Evolutionary conservation across 2,329 filamentous ascomycete genomes (phyloP).

Genomic region (Fusarium oligoseptatum): DNA sequence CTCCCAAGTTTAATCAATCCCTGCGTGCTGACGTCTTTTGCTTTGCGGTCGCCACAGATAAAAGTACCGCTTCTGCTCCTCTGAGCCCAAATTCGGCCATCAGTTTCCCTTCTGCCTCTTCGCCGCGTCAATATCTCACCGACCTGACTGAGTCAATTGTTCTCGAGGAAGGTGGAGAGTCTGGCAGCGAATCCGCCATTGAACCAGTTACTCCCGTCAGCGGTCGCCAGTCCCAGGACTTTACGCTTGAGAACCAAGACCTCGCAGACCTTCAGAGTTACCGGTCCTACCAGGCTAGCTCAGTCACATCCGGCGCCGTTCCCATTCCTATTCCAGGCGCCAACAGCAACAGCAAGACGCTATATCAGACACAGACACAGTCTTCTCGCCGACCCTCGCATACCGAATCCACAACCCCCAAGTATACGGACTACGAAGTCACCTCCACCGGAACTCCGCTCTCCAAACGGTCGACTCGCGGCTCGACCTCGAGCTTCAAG

Average conservation of each 20-base stretch:
- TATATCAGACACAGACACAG: constrained; percentile 36
- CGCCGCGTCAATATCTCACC: constrained; percentile 62
- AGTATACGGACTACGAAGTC: constrained; percentile 42
- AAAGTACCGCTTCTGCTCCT: constrained; percentile 43
- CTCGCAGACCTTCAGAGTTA: constrained; percentile 49
- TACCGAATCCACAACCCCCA: constrained; percentile 40
- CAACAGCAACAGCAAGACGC: constrained; percentile 26
- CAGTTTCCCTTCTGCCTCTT: constrained; percentile 53
- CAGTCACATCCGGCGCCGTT: constrained; percentile 38
- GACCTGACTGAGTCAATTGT: constrained; percentile 65
- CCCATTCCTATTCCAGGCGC: constrained; percentile 38
- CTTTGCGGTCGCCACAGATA: constrained; percentile 42
- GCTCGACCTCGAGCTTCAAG: constrained; percentile 60
- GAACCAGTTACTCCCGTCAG: constrained; percentile 74
- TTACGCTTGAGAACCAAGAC: constrained; percentile 59
- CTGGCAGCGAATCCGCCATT: constrained; percentile 69
- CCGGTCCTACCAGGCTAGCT: constrained; percentile 41
- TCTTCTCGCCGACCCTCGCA: constrained; percentile 38
- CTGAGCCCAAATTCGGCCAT: constrained; percentile 33
- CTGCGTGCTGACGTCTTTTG: constrained; percentile 46
- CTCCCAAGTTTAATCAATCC: constrained; percentile 39
- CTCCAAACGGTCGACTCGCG: constrained; percentile 57
- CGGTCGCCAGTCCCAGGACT: constrained; percentile 67
- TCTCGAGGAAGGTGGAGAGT: constrained; percentile 69
- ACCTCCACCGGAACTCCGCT: constrained; percentile 47